Base-by-base conservation (phyloP, 441 rosid genomes). In the Corymbia citriodora region DNA sequence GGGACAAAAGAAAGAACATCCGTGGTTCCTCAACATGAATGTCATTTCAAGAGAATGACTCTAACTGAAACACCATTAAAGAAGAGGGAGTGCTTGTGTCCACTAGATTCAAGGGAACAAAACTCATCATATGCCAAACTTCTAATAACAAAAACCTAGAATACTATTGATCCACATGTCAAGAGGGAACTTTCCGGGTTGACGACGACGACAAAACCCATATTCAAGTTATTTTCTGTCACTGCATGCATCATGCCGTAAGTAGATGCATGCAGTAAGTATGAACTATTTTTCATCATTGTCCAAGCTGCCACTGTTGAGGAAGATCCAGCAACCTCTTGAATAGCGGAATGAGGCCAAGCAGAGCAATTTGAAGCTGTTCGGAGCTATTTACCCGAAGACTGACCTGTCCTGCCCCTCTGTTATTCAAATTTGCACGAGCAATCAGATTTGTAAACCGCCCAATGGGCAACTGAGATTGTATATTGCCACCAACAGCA, bases 401-500 rank as follows among this genome's bases (percentile, higher is more conserved):
- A 83, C 98, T 96, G 91, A 98, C 93, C 93, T 98, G 99, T 36
- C 99, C 99, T 21, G 97, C 93, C 40, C 99, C 98, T 93, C 95
- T 95, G 91, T 97, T 98, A 91, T 97, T 98, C 94, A 97, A 88
- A 93, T 95, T 96, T 70, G 96, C 99, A 4, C 99, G 98, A 21
- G 96, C 96, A 8, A 95, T 95, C 92, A 97, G 87, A 89, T 96
- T 98, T 31, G 97, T 93, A n/a, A 96, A 91, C 87, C 98, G 97
- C 59, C 99, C 99, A 40, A 98, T 89, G 4, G 99, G 99, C 17
- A 98, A 52, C 94, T 96, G 99, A 52, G 98, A 95, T 93, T 98
- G 99, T 90, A 97, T 50, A 68, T 98, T 97, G 92, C 99, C 95
- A 87, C 99, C 99, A 29, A 97, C 92, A 54, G 99, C 98, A 88